A percentile compares a stretch with the other conserved stretches of the same genome.
phyloP scores from a whole-genome alignment of 768 basidiomycete species.

The Lentinula raphanica region DNA sequence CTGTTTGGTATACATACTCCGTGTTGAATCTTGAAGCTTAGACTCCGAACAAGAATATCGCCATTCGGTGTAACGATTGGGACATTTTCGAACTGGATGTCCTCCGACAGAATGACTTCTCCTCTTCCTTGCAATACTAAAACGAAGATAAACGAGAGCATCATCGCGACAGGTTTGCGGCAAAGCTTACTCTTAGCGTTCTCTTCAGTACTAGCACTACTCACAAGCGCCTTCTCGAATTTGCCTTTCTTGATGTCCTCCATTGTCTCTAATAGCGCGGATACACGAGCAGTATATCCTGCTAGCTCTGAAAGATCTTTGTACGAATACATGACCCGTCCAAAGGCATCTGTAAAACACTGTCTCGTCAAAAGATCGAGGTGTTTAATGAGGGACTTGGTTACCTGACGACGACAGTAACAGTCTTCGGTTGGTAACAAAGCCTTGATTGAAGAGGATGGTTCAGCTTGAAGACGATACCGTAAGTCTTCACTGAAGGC shows the following conservation, averaged over 20 bases:
- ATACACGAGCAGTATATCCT: conserved; percentile 91
- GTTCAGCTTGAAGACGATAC: too few relatives aligned
- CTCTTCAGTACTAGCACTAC: conserved; percentile 64
- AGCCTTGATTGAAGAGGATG: conserved; percentile 56
- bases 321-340: conserved; percentile 95
- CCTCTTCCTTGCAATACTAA: conserved; percentile 79
- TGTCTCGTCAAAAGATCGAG: neutral
- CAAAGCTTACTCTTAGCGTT: conserved; percentile 62
- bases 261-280: conserved; percentile 86
- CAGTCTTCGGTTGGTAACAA: conserved; percentile 92
- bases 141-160: neutral
- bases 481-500: neutral
- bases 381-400: conserved; percentile 4
- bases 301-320: conserved; percentile 95
- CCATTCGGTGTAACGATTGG: conserved; percentile 97
- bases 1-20: conserved; percentile 47
- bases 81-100: conserved; percentile 88
- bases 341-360: conserved; percentile 69
- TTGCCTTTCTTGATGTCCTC: conserved; percentile 76
- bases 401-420: conserved; percentile 82
- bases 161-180: neutral
- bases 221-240: conserved; percentile 85
- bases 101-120: conserved; percentile 74
- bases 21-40: conserved; percentile 86
- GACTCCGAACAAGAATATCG: conserved; percentile 76